A percentile compares a stretch with the other conserved stretches of the same genome.
Conservation (phyloP, 306 rosid genomes). For the Prunus padus region DNA sequence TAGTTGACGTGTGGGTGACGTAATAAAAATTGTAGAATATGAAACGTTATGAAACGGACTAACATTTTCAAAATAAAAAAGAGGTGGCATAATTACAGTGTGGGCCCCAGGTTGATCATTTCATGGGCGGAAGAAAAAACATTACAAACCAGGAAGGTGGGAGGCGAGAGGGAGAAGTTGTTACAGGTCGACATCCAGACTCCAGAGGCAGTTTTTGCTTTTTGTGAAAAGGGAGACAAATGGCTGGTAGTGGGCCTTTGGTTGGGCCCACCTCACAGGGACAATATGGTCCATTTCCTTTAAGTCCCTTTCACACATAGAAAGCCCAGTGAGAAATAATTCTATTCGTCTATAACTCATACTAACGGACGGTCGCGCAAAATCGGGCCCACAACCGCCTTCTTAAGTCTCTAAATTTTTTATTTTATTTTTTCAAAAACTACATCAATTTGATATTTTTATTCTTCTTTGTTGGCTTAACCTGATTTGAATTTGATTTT, state of each 20-base stretch:
- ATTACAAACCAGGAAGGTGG: background rate
- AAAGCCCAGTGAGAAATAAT: constrained; percentile 39
- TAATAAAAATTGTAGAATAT: too few relatives aligned
- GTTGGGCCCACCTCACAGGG: constrained; percentile 42
- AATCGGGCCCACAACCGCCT: constrained; percentile 36
- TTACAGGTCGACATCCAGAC: constrained; percentile 39
- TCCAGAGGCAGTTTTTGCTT: constrained; percentile 36
- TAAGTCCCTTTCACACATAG: constrained; percentile 43
- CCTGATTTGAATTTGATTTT: too few relatives aligned
- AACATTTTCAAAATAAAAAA: background rate
- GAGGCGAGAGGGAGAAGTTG: constrained; percentile 20
- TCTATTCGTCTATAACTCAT: constrained; percentile 38
- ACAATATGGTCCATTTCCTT: constrained; percentile 47
- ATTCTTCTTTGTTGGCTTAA: too few relatives aligned
- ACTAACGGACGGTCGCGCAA: constrained; percentile 30
- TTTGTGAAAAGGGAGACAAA: constrained; percentile 30
- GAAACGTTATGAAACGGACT: too few relatives aligned
- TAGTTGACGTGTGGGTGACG: constrained; percentile 39
- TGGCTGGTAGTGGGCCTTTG: constrained; percentile 35
- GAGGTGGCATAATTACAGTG: constrained; percentile 38
- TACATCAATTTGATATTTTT: too few relatives aligned
- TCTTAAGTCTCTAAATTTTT: background rate
- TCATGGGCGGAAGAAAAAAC: constrained; percentile 11
- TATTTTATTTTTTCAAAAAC: too few relatives aligned
- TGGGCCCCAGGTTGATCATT: constrained; percentile 40